These are phyloP conservation scores for Mycena rosella DNA, from an alignment of 768 basidiomycete genomes.

Conservation along the genomic window DNA sequence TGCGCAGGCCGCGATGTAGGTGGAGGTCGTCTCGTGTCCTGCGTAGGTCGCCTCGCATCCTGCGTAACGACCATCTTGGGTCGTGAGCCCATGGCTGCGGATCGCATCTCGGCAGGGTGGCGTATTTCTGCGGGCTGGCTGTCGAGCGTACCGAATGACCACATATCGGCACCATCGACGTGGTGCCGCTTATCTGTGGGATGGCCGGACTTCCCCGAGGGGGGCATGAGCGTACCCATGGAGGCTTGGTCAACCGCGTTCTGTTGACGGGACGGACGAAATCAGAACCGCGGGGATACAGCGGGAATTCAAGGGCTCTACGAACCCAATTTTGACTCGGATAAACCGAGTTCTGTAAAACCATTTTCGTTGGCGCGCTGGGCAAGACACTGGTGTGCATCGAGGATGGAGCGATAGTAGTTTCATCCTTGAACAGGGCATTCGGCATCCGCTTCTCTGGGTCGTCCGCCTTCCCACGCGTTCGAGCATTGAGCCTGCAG, in stretches of 20 bases:
- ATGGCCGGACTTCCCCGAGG: no score
- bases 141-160: neutral
- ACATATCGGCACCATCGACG: no score
- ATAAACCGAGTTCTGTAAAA: neutral
- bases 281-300: no score
- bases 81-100: neutral
- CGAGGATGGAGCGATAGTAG: neutral
- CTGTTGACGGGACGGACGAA: no score
- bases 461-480: constrained; percentile 19
- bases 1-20: no score
- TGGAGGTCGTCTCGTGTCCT: no score
- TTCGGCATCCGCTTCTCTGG: constrained; percentile 30
- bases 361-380: neutral
- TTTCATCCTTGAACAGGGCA: constrained; percentile 31
- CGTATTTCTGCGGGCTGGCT: neutral
- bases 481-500: constrained; percentile 26
- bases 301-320: no score
- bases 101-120: neutral
- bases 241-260: neutral
- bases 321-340: neutral
- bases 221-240: neutral
- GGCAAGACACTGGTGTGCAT: neutral
- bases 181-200: no score
- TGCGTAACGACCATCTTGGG: neutral
- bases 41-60: neutral